phyloP scores from a whole-genome alignment of 1,284 basidiomycete species.

The Vanrija sp. region DNA sequence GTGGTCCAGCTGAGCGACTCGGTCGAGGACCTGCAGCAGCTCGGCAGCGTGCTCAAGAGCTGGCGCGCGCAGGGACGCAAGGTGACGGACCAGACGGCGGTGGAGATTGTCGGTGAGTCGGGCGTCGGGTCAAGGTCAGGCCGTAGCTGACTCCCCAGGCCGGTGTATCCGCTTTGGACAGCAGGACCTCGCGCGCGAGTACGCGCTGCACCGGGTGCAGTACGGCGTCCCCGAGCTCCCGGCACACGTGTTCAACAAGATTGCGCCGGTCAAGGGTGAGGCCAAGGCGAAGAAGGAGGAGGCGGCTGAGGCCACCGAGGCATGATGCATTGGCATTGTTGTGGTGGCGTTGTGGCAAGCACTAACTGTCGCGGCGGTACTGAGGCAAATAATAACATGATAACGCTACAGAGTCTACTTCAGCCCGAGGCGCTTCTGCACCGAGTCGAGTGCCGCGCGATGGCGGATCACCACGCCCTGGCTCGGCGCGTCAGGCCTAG shows the following conservation, averaged over 20 bases:
- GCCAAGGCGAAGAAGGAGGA: too few species aligned
- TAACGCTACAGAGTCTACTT: neutral
- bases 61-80: slow-evolving; percentile 13
- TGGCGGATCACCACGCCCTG: neutral
- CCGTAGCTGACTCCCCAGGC: slow-evolving; percentile 4
- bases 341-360: too few species aligned
- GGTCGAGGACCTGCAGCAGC: slow-evolving; percentile 13
- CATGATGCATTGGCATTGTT: too few species aligned
- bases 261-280: neutral
- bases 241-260: neutral
- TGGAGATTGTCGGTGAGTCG: slow-evolving; percentile 19
- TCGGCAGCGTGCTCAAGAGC: slow-evolving; percentile 9
- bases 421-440: neutral
- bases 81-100: slow-evolving; percentile 16
- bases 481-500: neutral
- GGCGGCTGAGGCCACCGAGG: too few species aligned
- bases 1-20: slow-evolving; percentile 15
- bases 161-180: slow-evolving; percentile 21
- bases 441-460: neutral
- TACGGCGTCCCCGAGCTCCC: neutral
- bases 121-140: neutral
- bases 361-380: too few species aligned
- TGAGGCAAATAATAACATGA: too few species aligned
- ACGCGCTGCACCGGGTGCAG: slow-evolving; percentile 8
- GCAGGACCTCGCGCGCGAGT: slow-evolving; percentile 16